Evolutionary conservation across 1,284 basidiomycete species (phyloP).

Genomic region (Ceratobasidium sp.): DNA sequence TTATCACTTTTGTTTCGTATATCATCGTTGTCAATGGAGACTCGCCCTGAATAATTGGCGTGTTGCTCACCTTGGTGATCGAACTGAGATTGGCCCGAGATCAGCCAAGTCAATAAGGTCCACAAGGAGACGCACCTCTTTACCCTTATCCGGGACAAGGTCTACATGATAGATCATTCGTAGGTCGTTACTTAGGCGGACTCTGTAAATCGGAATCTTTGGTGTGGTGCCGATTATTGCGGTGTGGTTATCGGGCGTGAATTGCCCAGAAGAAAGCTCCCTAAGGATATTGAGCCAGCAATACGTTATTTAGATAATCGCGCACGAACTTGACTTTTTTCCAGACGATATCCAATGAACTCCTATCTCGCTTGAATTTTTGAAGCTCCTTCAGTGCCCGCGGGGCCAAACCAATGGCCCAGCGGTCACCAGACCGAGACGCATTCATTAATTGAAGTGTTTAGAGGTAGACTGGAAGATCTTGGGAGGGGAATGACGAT

Average conservation of each 20-base stretch:
- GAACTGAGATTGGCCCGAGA: background rate
- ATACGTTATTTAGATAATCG: background rate
- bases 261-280: slow-evolving; percentile 19
- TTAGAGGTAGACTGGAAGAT: background rate
- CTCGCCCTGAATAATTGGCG: background rate
- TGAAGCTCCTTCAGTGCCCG: background rate
- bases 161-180: slow-evolving; percentile 35
- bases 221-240: background rate
- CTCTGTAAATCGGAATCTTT: slow-evolving; percentile 24
- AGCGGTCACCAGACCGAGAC: background rate
- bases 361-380: slow-evolving; percentile 2
- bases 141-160: background rate
- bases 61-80: slow-evolving; percentile 20
- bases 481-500: background rate
- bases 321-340: background rate
- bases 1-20: background rate
- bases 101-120: background rate
- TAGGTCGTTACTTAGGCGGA: slow-evolving; percentile 26
- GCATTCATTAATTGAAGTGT: background rate
- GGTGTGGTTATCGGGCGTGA: slow-evolving; percentile 13
- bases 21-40: background rate
- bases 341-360: slow-evolving; percentile 4
- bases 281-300: background rate
- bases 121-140: slow-evolving; percentile 4
- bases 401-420: background rate